Conservation (phyloP, 495 filamentous ascomycete genomes). For the Emericellopsis terricola region DNA sequence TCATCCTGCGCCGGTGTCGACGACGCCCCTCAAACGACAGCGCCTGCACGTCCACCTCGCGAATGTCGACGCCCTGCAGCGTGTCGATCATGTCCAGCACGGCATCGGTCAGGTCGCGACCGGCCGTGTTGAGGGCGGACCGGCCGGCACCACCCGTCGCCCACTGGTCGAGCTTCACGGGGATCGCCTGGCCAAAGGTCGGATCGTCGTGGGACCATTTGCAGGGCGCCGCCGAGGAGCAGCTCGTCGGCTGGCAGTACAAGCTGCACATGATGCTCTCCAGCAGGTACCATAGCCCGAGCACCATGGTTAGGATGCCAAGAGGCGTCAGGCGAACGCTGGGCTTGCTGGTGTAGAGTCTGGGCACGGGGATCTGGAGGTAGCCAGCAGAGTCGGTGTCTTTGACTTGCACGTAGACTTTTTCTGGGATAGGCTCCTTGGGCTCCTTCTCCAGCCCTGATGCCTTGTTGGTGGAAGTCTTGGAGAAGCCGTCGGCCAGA, state of each 20-base stretch:
- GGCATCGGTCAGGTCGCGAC: slow-evolving; percentile 20
- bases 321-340: slow-evolving; percentile 36
- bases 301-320: slow-evolving; percentile 29
- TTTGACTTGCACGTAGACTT: too few relatives aligned
- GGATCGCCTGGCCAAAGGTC: slow-evolving; percentile 32
- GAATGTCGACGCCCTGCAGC: slow-evolving; percentile 19
- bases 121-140: slow-evolving; percentile 7
- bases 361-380: slow-evolving; percentile 36
- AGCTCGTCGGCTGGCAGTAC: slow-evolving; percentile 41
- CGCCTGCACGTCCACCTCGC: slow-evolving; percentile 12
- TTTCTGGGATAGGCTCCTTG: slow-evolving; percentile 1
- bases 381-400: too few relatives aligned
- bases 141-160: slow-evolving; percentile 24
- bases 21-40: slow-evolving; percentile 11
- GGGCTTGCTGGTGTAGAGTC: slow-evolving; percentile 31
- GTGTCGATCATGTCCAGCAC: slow-evolving; percentile 22
- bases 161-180: slow-evolving; percentile 38
- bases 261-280: slow-evolving; percentile 42
- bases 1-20: slow-evolving; percentile 20
- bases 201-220: slow-evolving; percentile 32
- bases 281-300: slow-evolving; percentile 34
- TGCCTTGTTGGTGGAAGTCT: slow-evolving; percentile 17
- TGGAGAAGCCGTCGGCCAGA: slow-evolving; percentile 41
- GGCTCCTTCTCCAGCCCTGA: neutral
- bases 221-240: slow-evolving; percentile 21